These are phyloP conservation scores for Cornus suecica DNA, from an alignment of 148 eudicot species.

Conservation along the genomic window DNA sequence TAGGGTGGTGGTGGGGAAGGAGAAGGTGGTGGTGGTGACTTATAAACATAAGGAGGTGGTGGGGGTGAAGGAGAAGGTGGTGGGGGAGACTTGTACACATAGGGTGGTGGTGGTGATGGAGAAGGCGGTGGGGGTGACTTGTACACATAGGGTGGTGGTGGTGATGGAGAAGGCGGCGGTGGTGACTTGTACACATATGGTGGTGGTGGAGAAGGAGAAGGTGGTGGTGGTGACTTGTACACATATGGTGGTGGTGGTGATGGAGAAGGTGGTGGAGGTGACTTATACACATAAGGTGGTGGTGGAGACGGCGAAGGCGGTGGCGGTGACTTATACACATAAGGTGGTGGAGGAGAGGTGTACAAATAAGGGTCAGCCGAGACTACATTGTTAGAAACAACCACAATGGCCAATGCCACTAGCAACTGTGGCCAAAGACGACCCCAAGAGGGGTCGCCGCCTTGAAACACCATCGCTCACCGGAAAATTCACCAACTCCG, in stretches of 20 bases:
- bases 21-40: slow-evolving; percentile 35
- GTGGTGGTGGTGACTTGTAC: slow-evolving; percentile 22
- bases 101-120: slow-evolving; percentile 16
- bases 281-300: slow-evolving; percentile 27
- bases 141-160: slow-evolving; percentile 23
- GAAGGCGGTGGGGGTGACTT: slow-evolving; percentile 33
- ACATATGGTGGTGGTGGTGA: slow-evolving; percentile 21
- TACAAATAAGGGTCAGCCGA: slow-evolving; percentile 12
- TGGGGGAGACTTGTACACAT: slow-evolving; percentile 29
- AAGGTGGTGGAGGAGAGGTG: slow-evolving; percentile 31
- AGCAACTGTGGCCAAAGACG: slow-evolving; percentile 17
- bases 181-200: slow-evolving; percentile 32
- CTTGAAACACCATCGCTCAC: background rate
- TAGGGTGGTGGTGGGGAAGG: slow-evolving; percentile 22
- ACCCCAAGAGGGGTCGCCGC: background rate
- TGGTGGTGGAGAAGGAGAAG: slow-evolving; percentile 15
- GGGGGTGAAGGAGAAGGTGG: slow-evolving; percentile 25
- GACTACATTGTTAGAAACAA: slow-evolving; percentile 6
- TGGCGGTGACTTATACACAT: slow-evolving; percentile 28
- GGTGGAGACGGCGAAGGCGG: slow-evolving; percentile 32
- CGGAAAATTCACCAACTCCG: background rate
- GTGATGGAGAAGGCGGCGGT: slow-evolving; percentile 22
- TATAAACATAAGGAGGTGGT: slow-evolving; percentile 29
- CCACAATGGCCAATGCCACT: slow-evolving; percentile 8
- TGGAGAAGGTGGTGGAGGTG: slow-evolving; percentile 18